Evolutionary conservation across 257 asterid species (phyloP), one percentile per base, ranked within the genome.

Genomic region (Thymus quinquecostatus): DNA sequence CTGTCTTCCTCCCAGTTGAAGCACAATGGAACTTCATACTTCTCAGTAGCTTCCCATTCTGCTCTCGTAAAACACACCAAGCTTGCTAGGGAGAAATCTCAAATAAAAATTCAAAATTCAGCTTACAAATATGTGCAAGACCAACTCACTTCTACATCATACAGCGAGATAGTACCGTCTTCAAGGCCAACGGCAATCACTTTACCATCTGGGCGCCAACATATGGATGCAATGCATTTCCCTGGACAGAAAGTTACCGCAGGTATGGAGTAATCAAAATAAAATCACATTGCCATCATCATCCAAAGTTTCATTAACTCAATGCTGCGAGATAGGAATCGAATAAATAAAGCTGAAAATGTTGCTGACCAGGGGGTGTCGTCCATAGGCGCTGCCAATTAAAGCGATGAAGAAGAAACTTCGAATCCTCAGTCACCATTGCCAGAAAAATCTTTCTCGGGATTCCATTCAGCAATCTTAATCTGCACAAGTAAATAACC

Each of bases 341-440:
- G 27, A 49, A 49, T 64, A 58, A 64, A 6, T 13, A 1, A 55
- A 28, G 59, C 64, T 44, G 60, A 33, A 53, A 58, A 12, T 14
- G 64, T n/a, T 29, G 72, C 63, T 69, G 40, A 95, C 99, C 99
- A 13, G 90, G 95, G 65, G 96, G 78, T 69, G 88, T 70, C 70
- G 93, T 86, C 98, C 98, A 95, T 5, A 95, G 96, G 71, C 95
- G 87, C 90, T 95, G 99, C 99, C 99, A 95, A 68, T 95, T 92
- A 85, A 95, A 95, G 58, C 99, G 98, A 78, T 94, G 99, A 68
- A 94, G 96, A 70, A 91, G 85, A 63, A 94, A 88, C 87, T 92
- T 89, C 0, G 96, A 88, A 70, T 91, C 99, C 62, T 88, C 92
- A 0, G 97, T 89, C 30, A 92, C 99, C 93, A 95, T 89, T 48